Conservation (phyloP, 1,284 basidiomycete species). For the Serendipita sp. region DNA sequence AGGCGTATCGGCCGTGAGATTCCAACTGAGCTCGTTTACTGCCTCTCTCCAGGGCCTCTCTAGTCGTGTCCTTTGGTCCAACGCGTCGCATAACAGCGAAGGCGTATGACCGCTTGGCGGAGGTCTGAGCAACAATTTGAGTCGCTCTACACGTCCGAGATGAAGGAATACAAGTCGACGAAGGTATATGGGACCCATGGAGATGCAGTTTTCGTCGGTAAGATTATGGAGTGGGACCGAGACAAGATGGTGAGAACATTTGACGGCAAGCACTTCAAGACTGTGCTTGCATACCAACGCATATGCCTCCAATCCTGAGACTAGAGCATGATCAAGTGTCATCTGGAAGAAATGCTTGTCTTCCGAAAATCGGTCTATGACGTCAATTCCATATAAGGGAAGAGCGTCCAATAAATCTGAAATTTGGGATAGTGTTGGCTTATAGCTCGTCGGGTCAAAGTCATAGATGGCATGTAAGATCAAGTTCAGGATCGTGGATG, state of each 20-base stretch:
- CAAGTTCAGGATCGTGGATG: conserved; percentile 34
- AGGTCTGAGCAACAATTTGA: background rate
- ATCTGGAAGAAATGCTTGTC: conserved; percentile 8
- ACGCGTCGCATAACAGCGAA: background rate
- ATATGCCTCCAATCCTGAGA: conserved; percentile 43
- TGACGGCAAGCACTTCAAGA: conserved; percentile 43
- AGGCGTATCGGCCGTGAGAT: background rate
- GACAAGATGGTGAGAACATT: conserved; percentile 44
- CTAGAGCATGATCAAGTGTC: conserved; percentile 29
- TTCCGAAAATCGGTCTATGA: conserved; percentile 2
- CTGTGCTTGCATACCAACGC: conserved; percentile 41
- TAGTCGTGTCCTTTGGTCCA: background rate
- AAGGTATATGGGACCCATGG: conserved; percentile 43
- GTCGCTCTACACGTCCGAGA: conserved; percentile 29
- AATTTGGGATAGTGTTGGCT: conserved; percentile 35
- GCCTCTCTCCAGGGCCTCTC: background rate
- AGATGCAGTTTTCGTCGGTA: conserved; percentile 43
- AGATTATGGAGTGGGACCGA: conserved; percentile 40
- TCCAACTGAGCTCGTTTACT: background rate
- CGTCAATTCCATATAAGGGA: conserved; percentile 33
- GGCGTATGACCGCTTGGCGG: background rate
- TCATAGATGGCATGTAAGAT: conserved; percentile 47
- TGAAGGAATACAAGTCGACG: conserved; percentile 47
- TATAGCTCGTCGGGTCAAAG: conserved; percentile 45
- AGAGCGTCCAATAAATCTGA: conserved; percentile 34